Percentiles rank a stretch among this genome's conserved stretches.
These are phyloP conservation scores for Pseudopithomyces maydicus DNA, from an alignment of 2,329 filamentous ascomycete species.

Conservation along the genomic window DNA sequence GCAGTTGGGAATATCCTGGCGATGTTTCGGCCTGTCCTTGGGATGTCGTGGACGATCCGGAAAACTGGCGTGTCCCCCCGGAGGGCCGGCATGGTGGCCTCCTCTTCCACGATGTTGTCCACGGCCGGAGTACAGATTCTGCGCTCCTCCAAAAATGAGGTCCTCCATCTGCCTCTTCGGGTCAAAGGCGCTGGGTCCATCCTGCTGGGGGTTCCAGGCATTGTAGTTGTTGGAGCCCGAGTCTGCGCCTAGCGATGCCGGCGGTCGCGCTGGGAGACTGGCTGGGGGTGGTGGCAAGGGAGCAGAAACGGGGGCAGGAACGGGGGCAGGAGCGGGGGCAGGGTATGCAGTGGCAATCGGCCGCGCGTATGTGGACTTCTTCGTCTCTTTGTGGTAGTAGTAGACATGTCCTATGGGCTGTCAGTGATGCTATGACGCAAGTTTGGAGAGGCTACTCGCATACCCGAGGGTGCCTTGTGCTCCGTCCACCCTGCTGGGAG, in stretches of 20 bases:
- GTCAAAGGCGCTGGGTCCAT: conserved; percentile 43
- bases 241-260: conserved; percentile 9
- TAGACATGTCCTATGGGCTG: conserved; percentile 71
- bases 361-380: conserved; percentile 84
- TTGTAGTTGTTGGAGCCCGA: conserved; percentile 32
- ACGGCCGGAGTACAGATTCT: conserved; percentile 22
- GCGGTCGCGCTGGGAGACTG: conserved; percentile 5
- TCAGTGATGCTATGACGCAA: conserved; percentile 27
- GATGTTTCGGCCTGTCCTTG: conserved; percentile 79
- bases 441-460: conserved; percentile 10
- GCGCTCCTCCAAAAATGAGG: conserved; percentile 35
- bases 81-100: conserved; percentile 43
- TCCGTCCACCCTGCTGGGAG: conserved; percentile 88
- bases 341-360: conserved; percentile 50
- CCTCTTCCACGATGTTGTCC: conserved; percentile 24
- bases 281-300: conserved; percentile 9
- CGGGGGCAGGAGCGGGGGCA: conserved; percentile 7
- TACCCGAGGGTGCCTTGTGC: conserved; percentile 81
- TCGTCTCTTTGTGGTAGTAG: conserved; percentile 82
- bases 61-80: conserved; percentile 59
- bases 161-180: conserved; percentile 58
- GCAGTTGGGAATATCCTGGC: conserved; percentile 76
- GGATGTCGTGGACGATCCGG: conserved; percentile 70
- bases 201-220: conserved; percentile 51
- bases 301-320: conserved; percentile 2